Conservation (phyloP, 345 rosid species). For the Eucalyptus virginea region DNA sequence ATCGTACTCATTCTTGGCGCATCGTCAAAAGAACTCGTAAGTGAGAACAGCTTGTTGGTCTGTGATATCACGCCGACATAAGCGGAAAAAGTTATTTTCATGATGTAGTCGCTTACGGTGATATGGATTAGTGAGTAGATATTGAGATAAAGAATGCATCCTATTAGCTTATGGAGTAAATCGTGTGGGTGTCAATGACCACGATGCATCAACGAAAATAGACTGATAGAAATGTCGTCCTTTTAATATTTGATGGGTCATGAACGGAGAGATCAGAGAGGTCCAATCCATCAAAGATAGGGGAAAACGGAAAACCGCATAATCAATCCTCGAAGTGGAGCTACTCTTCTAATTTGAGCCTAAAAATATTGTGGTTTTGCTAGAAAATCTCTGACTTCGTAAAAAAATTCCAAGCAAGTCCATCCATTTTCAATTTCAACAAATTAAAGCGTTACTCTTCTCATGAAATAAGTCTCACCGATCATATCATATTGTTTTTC, state of each 20-base stretch:
- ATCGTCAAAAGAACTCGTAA: not conserved
- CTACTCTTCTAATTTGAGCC: not conserved
- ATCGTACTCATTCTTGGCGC: not conserved
- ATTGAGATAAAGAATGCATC: not conserved
- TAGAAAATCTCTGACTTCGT: not conserved
- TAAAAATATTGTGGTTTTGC: not conserved
- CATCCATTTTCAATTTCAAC: not conserved
- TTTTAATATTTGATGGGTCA: not conserved
- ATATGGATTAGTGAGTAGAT: not conserved
- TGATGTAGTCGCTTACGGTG: not conserved
- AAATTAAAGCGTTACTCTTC: not conserved
- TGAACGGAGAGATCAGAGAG: not conserved
- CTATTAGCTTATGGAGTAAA: not conserved
- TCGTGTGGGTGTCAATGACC: not conserved
- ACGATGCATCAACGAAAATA: not conserved
- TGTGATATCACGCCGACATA: not conserved
- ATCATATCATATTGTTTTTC: not conserved
- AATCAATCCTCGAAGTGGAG: not conserved
- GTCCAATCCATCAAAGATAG: not conserved
- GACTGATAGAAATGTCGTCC: not conserved
- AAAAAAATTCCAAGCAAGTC: not conserved
- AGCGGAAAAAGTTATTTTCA: not conserved
- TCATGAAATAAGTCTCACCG: not conserved
- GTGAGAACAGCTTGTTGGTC: not conserved
- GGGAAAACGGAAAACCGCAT: not conserved